Percentiles rank a stretch among this genome's conserved stretches.
Evolutionary conservation across 176 grass and related monocot species (phyloP).

Genomic region (sorghum (Sorghum bicolor)): Sorghum_bicolor_NCBIv3 NC_012878.2:54402001-54402500

Average conservation of each 20-base stretch:
- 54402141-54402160: background rate
- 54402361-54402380: background rate
- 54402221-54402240: background rate
- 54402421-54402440: constrained; percentile 85
- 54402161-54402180: constrained; percentile 14
- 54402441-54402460: constrained; percentile 86
- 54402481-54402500: constrained; percentile 83
- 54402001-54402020: background rate
- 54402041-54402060: background rate
- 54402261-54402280: background rate
- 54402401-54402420: constrained; percentile 57
- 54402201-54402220: background rate
- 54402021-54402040: background rate
- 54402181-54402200: background rate
- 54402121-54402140: background rate
- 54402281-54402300: background rate
- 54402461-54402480: constrained; percentile 78
- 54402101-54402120: background rate
- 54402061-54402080: background rate
- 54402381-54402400: constrained; percentile 39
- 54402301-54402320: background rate
- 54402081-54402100: background rate
- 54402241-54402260: background rate
- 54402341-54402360: background rate
- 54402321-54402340: background rate